Base-by-base conservation (phyloP, 2,329 filamentous ascomycete genomes). In the Aspergillus pseudotamarii region DNA sequence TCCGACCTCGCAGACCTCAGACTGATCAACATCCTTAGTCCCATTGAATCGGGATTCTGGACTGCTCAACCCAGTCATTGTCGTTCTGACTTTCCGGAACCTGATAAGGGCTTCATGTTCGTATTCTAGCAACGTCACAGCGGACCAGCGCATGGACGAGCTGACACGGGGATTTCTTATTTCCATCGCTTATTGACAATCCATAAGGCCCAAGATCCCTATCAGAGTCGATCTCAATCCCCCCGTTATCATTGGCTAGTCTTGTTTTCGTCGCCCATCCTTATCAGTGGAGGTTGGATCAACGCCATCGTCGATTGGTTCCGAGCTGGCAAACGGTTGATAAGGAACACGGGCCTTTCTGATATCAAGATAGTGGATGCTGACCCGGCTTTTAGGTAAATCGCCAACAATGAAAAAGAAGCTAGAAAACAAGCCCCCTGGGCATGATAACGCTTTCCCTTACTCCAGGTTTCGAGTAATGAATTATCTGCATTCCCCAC, bases 1-100 rank as follows among this genome's bases (percentile, higher is more conserved):
- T 69, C 68, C 67, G 68, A 70, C 45, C 61, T 69, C 68, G 68
- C 68, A 68, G 58, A 34, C 59, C 59, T 57, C 55, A 58, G 57
- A 23, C 34, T 57, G 57, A 64, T 64, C 58, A 62, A 48, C 60
- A 57, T 21, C 12, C 3, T 38, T 26, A 21, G 43, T 51, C 32
- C n/a, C 21, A 32, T 54, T 53, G 58, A 53, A 46, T 41, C 53
- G 30, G 28, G 36, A 59, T 34, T 19, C 28, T 45, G 21, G 36
- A 30, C 48, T 16, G 58, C 14, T 26, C 23, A 59, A 54, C 32
- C 23, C n/a, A 4, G 32, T 59, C 28, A 51, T 59, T 41, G 57
- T 32, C 54, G 6, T 50, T 50, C 23, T 32, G 12, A n/a, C 19
- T 16, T 30, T 30, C n/a, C 26, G 58, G 23, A 16, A 16, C 34